Evolutionary conservation across 2,329 filamentous ascomycete species (phyloP), one percentile per base, ranked within the genome.

Genomic region (Hymenoscyphus fructigenus): DNA sequence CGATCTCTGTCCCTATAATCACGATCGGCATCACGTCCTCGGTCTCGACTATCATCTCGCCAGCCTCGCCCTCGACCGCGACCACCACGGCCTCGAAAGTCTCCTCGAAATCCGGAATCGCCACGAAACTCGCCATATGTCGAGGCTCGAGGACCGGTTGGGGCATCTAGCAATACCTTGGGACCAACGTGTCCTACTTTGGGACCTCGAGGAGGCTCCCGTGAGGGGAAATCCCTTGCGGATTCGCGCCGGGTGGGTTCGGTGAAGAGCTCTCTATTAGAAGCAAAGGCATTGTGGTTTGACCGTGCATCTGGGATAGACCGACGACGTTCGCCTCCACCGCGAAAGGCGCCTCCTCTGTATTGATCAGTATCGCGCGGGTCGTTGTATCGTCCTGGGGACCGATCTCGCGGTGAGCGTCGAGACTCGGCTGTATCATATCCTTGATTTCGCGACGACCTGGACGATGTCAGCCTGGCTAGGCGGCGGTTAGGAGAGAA

Each of bases 201-300:
- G 12, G 93, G 92, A 0, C 91, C 93, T 63, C 92, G 85, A 2
- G 93, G 93, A 1, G 91, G 89, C 68, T 96, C 91, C 69, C 89
- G 84, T 14, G 84, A 82, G 76, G 75, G 83, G 68, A 70, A 74
- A 47, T 76, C 74, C 67, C 74, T 62, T 29, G 69, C 67, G 56
- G 68, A 66, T 36, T 76, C 75, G 62, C 73, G 70, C 53, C 65
- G 64, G 15, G 61, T 61, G 6, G 83, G 75, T 71, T 87, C 85
- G 62, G 83, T 81, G 67, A 87, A 88, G 14, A 73, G 76, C 69
- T 88, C 86, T 69, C 88, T 82, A 23, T 83, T 84, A 1, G 83
- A 77, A 69, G 84, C 84, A 66, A 91, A 91, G n/a, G 81, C 79
- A 32, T 84, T 82, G 63, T 82, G 81, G 72, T 71, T 75, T 20